phyloP scores from a whole-genome alignment of 192 early-diverging fungal species.

The Podila clonocystis region DNA sequence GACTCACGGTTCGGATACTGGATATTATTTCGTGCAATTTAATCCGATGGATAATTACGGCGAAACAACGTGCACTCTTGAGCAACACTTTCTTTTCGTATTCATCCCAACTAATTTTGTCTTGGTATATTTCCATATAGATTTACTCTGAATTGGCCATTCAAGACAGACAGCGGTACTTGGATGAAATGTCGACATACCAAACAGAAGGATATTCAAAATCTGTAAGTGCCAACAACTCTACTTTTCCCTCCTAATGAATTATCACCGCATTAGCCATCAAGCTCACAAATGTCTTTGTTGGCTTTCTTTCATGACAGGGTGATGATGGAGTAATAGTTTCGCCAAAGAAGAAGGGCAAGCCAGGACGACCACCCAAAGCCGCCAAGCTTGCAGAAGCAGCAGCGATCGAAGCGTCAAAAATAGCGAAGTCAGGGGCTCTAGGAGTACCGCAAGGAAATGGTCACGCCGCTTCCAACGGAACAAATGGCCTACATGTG shows the following conservation, averaged over 20 bases:
- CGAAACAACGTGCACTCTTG: not conserved
- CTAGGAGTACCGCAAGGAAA: not conserved
- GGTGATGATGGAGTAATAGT: not conserved
- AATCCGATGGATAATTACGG: no score
- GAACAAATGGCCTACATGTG: no score
- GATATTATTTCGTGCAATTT: no score
- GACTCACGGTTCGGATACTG: no score
- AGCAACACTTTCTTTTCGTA: not conserved
- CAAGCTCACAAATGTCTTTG: not conserved
- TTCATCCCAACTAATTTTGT: not conserved
- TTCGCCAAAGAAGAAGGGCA: conserved; percentile 17
- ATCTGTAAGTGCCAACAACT: not conserved
- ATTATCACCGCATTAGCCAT: not conserved
- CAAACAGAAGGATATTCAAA: conserved; percentile 20
- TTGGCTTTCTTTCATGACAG: not conserved
- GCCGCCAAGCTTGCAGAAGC: conserved; percentile 8
- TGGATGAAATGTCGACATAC: conserved; percentile 34
- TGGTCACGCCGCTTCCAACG: not conserved
- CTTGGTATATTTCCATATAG: not conserved
- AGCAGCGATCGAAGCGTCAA: not conserved
- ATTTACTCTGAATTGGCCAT: conserved; percentile 48
- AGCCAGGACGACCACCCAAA: conserved; percentile 22
- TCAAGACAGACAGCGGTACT: conserved; percentile 31
- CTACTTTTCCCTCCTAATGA: not conserved
- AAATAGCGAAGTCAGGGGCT: not conserved